Evolutionary conservation across 73 alveolate species (phyloP).

Genomic region (Tetrahymena elliotti): DNA sequence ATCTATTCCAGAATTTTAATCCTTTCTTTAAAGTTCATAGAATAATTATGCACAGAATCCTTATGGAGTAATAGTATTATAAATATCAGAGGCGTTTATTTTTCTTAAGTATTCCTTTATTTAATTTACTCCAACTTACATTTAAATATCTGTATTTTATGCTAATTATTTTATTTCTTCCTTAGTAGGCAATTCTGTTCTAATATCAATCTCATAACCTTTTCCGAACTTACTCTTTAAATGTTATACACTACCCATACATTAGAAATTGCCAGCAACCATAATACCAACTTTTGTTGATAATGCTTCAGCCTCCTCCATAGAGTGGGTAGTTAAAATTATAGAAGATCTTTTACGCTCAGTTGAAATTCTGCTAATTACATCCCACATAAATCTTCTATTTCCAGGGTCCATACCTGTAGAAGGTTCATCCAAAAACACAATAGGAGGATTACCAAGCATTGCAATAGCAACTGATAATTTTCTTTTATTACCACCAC

Average conservation of each 20-base stretch:
- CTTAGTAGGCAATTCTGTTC: neutral
- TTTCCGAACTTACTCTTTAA: conserved; percentile 58
- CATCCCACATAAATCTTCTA: conserved; percentile 94
- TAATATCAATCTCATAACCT: conserved; percentile 48
- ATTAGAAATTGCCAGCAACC: conserved; percentile 53
- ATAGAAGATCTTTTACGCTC: conserved; percentile 26
- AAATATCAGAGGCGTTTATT: neutral
- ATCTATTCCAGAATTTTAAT: neutral
- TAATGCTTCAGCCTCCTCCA: conserved; percentile 81
- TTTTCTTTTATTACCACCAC: conserved; percentile 94
- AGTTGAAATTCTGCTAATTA: conserved; percentile 57
- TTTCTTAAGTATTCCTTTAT: neutral
- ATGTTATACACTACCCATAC: conserved; percentile 54
- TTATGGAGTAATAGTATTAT: neutral
- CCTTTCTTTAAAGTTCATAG: conserved; percentile 21
- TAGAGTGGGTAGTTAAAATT: conserved; percentile 66
- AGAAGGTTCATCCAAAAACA: conserved; percentile 90
- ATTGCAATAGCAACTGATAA: conserved; percentile 92
- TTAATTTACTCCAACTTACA: neutral
- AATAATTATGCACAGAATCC: conserved; percentile 34
- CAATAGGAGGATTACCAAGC: conserved; percentile 95
- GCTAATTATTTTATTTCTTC: neutral
- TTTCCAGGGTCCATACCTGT: conserved; percentile 97
- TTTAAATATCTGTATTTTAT: neutral
- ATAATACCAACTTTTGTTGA: conserved; percentile 67